Evolutionary conservation across 352 stramenopile species (phyloP).

Genomic region (Phytophthora macrochlamydospora): DNA sequence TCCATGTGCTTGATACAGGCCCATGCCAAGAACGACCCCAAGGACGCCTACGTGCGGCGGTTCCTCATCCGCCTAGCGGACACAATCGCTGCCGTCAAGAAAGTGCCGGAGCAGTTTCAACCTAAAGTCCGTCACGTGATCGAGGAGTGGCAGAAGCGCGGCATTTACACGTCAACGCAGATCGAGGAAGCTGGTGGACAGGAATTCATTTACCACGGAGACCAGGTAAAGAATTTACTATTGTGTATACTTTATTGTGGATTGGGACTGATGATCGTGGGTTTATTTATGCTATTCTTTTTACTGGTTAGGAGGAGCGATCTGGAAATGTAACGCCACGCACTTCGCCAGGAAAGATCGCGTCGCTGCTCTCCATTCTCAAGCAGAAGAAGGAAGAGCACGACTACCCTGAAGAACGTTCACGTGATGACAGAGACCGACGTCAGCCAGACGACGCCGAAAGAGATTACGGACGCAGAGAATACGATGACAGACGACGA

Average conservation of each 20-base stretch:
- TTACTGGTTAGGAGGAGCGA: slow-evolving; percentile 19
- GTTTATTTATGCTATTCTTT: slow-evolving; percentile 4
- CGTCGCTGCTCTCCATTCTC: slow-evolving; percentile 81
- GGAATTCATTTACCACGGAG: slow-evolving; percentile 21
- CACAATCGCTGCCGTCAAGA: slow-evolving; percentile 77
- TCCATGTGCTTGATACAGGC: slow-evolving; percentile 37
- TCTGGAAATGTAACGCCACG: slow-evolving; percentile 45
- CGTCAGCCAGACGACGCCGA: slow-evolving; percentile 18
- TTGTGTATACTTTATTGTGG: not conserved
- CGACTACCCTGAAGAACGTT: slow-evolving; percentile 30
- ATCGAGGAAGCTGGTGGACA: slow-evolving; percentile 69
- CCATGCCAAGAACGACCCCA: slow-evolving; percentile 63
- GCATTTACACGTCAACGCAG: slow-evolving; percentile 64
- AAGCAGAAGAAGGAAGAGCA: slow-evolving; percentile 80
- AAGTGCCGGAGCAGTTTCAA: slow-evolving; percentile 61
- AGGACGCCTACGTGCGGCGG: slow-evolving; percentile 79
- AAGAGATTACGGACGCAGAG: slow-evolving; percentile 12
- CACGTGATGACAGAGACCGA: slow-evolving; percentile 18
- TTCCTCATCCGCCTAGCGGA: slow-evolving; percentile 76
- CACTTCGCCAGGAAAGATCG: slow-evolving; percentile 59
- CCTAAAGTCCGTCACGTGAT: slow-evolving; percentile 71
- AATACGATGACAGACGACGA: slow-evolving; percentile 30
- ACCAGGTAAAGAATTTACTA: slow-evolving; percentile 14
- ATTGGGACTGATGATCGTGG: not conserved
- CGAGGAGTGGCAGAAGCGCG: slow-evolving; percentile 78